Evolutionary conservation across 352 stramenopile species (phyloP).

Genomic region (Thalassiosira delicatula): DNA sequence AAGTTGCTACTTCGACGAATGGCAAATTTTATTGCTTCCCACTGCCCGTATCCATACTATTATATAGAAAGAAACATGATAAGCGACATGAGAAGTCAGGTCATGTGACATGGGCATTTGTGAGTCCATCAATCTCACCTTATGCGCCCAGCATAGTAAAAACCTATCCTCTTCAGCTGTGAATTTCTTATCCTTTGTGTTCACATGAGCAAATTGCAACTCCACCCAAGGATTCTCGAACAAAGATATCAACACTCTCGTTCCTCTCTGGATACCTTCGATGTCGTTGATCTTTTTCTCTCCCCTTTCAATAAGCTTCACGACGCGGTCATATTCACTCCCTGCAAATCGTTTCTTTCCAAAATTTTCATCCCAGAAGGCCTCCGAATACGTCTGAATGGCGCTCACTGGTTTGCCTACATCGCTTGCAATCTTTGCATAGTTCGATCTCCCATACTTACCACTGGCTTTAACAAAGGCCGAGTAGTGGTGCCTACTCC

Average conservation of each 20-base stretch:
- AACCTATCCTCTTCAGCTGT: conserved; percentile 81
- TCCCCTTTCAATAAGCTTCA: conserved; percentile 85
- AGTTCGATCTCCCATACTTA: conserved; percentile 90
- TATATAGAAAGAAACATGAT: too few relatives aligned
- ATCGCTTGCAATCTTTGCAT: conserved; percentile 89
- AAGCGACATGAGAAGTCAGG: too few relatives aligned
- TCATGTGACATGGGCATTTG: too few relatives aligned
- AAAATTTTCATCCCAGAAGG: conserved; percentile 86
- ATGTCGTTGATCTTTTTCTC: conserved; percentile 82
- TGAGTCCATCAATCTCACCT: too few relatives aligned
- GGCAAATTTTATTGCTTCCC: conserved; percentile 78
- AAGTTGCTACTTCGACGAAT: conserved; percentile 75
- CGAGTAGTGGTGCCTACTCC: conserved; percentile 90
- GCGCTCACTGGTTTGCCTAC: conserved; percentile 85
- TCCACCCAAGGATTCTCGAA: conserved; percentile 79
- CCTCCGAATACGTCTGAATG: conserved; percentile 83
- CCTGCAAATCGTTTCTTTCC: conserved; percentile 76
- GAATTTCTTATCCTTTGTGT: conserved; percentile 83
- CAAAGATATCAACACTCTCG: conserved; percentile 82
- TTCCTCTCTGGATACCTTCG: conserved; percentile 70
- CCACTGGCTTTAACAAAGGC: conserved; percentile 93
- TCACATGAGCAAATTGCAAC: conserved; percentile 84
- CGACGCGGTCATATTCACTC: conserved; percentile 85
- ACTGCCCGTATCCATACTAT: conserved; percentile 84
- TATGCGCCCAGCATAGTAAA: conserved; percentile 79